These are phyloP conservation scores for Geotrichum candidum DNA, from an alignment of 1,139 yeast genomes.

Conservation along the genomic window DNA sequence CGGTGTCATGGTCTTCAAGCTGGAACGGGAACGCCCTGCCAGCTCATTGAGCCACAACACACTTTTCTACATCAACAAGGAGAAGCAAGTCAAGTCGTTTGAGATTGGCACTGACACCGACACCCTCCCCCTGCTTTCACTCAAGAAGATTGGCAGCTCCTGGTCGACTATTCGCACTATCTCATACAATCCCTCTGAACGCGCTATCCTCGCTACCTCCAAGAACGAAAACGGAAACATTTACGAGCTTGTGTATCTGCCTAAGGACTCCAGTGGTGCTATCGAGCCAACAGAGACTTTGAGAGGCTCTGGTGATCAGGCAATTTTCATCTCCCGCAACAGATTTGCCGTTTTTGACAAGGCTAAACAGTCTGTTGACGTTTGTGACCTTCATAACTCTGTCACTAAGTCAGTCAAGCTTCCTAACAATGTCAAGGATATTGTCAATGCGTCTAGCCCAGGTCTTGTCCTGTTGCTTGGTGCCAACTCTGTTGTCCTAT, in stretches of 20 bases:
- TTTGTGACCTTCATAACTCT: conserved; percentile 76
- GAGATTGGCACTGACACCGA: conserved; percentile 56
- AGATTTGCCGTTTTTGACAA: conserved; percentile 80
- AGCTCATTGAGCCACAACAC: conserved; percentile 62
- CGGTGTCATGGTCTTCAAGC: conserved; percentile 96
- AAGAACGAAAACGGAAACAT: conserved; percentile 57
- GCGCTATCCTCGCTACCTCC: conserved; percentile 75
- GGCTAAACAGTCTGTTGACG: conserved; percentile 59
- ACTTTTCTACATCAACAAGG: conserved; percentile 70
- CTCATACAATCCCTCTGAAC: conserved; percentile 89
- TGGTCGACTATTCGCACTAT: conserved; percentile 83
- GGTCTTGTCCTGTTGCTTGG: conserved; percentile 79
- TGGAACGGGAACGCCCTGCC: conserved; percentile 97
- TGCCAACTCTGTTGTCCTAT: conserved; percentile 63
- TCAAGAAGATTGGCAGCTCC: conserved; percentile 76
- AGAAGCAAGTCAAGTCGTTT: conserved; percentile 77
- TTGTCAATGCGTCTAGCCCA: conserved; percentile 69
- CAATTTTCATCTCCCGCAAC: conserved; percentile 88
- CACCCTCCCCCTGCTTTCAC: conserved; percentile 70
- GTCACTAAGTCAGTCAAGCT: conserved; percentile 75
- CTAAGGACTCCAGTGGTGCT: conserved; percentile 88
- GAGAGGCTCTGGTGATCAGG: conserved; percentile 79
- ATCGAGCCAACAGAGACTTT: conserved; percentile 77
- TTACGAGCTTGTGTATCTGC: conserved; percentile 72
- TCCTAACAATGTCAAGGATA: conserved; percentile 66